These are phyloP conservation scores for Sporothrix dimorphospora DNA, from an alignment of 2,329 filamentous ascomycete genomes.

Conservation along the genomic window DNA sequence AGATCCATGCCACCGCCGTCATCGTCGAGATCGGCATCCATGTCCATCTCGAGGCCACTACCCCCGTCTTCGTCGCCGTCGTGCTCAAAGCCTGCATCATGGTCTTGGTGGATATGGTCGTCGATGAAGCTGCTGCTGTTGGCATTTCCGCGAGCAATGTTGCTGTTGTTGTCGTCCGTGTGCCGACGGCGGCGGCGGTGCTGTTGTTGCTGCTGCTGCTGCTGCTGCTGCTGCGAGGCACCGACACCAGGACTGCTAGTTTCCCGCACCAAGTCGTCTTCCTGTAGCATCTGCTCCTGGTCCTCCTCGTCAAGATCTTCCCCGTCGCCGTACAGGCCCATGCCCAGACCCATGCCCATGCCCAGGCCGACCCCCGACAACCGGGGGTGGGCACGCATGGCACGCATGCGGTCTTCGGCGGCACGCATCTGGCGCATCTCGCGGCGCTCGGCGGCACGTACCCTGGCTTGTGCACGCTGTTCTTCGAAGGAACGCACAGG, in stretches of 20 bases:
- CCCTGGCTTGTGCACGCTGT: slow-evolving; percentile 44
- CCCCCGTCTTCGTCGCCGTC: slow-evolving; percentile 16
- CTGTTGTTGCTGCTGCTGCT: not conserved
- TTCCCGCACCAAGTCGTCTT: slow-evolving; percentile 58
- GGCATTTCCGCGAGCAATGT: not conserved
- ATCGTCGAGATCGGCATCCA: slow-evolving; percentile 72
- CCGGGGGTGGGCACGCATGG: slow-evolving; percentile 57
- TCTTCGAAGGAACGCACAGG: slow-evolving; percentile 39
- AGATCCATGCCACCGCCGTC: slow-evolving; percentile 26
- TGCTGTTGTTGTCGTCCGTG: not conserved
- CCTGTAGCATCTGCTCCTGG: slow-evolving; percentile 63
- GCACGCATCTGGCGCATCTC: slow-evolving; percentile 57
- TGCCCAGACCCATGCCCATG: slow-evolving; percentile 29
- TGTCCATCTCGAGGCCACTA: slow-evolving; percentile 52
- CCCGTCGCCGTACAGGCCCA: slow-evolving; percentile 52
- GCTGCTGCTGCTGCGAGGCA: slow-evolving; percentile 9
- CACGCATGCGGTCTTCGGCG: slow-evolving; percentile 64
- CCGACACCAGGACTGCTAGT: not conserved
- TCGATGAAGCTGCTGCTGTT: slow-evolving; percentile 16
- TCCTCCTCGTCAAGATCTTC: slow-evolving; percentile 60
- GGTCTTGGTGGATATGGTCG: slow-evolving; percentile 15
- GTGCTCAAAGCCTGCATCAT: not conserved
- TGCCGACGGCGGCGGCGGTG: slow-evolving; percentile 37
- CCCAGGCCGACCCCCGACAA: slow-evolving; percentile 29
- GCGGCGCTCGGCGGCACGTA: slow-evolving; percentile 44